These are phyloP conservation scores for Annulohypoxylon stygium DNA, from an alignment of 495 filamentous ascomycete species.

Conservation along the genomic window DNA sequence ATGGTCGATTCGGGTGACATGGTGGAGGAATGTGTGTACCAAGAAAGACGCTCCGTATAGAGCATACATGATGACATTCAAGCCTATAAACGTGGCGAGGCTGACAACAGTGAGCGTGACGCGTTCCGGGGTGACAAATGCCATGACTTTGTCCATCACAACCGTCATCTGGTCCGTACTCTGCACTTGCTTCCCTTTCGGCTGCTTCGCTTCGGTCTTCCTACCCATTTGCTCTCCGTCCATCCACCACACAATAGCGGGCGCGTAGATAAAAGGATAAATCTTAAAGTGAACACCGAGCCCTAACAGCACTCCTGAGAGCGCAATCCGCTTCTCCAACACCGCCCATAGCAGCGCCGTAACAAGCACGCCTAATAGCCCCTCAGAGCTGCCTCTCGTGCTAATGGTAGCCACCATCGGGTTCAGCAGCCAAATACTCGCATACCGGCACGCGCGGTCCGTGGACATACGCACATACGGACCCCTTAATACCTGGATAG, in stretches of 20 bases:
- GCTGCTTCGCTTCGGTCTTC: slow-evolving; percentile 3
- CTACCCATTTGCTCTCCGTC: slow-evolving; percentile 63
- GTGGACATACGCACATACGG: slow-evolving; percentile 51
- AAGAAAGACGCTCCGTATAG: slow-evolving; percentile 81
- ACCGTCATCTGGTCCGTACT: neutral
- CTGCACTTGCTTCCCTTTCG: neutral
- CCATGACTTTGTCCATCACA: slow-evolving; percentile 39
- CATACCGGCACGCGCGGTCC: slow-evolving; percentile 74
- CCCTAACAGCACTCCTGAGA: slow-evolving; percentile 84
- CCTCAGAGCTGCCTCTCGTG: slow-evolving; percentile 93
- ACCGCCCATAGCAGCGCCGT: slow-evolving; percentile 86
- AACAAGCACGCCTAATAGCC: slow-evolving; percentile 85
- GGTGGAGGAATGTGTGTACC: slow-evolving; percentile 90
- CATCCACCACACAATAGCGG: slow-evolving; percentile 89
- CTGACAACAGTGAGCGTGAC: slow-evolving; percentile 74
- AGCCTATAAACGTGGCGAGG: slow-evolving; percentile 73
- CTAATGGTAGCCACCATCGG: slow-evolving; percentile 98
- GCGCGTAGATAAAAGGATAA: slow-evolving; percentile 95
- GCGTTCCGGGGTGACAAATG: slow-evolving; percentile 73
- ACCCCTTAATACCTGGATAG: slow-evolving; percentile 69
- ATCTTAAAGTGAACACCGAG: slow-evolving; percentile 97
- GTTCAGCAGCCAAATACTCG: slow-evolving; percentile 92
- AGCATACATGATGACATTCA: slow-evolving; percentile 83
- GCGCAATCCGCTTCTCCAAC: slow-evolving; percentile 64
- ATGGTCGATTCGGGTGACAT: slow-evolving; percentile 93